These are phyloP conservation scores for Suillus tomentosus DNA, from an alignment of 768 basidiomycete genomes.

Conservation along the genomic window DNA sequence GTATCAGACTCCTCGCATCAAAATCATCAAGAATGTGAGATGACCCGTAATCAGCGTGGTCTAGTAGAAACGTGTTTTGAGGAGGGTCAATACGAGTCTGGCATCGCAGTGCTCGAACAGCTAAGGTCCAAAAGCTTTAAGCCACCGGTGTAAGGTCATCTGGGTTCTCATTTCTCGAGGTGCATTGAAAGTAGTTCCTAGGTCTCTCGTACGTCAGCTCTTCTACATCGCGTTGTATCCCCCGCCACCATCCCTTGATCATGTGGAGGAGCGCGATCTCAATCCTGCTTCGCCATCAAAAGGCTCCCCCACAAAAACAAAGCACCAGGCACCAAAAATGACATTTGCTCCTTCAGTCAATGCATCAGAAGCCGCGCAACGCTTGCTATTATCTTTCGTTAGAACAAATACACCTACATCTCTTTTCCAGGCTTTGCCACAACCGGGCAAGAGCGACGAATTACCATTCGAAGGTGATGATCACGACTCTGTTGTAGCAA, in stretches of 20 bases:
- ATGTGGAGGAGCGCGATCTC: conserved; percentile 23
- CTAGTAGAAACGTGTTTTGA: conserved; percentile 76
- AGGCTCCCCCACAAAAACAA: conserved; percentile 52
- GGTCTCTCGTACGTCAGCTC: conserved; percentile 66
- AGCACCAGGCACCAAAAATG: conserved; percentile 40
- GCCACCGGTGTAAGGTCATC: conserved; percentile 55
- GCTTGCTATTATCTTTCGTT: conserved; percentile 55
- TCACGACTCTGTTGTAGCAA: conserved; percentile 58
- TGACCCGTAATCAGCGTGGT: conserved; percentile 49
- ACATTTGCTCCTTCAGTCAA: conserved; percentile 44
- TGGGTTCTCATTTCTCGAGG: not conserved
- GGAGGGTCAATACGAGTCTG: conserved; percentile 74
- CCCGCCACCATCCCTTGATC: conserved; percentile 29
- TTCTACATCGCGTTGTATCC: conserved; percentile 73
- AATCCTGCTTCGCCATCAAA: conserved; percentile 36
- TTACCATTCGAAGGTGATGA: conserved; percentile 26
- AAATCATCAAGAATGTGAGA: conserved; percentile 39
- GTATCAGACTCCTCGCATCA: not conserved
- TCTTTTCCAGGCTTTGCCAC: conserved; percentile 57
- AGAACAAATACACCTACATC: conserved; percentile 56
- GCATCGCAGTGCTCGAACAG: conserved; percentile 61
- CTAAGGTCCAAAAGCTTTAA: conserved; percentile 57
- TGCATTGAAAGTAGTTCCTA: conserved; percentile 24
- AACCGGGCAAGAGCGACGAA: conserved; percentile 36
- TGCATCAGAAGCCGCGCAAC: conserved; percentile 53